Base-by-base conservation (phyloP, 257 asterid genomes). In the Solanum virginianum region DNA sequence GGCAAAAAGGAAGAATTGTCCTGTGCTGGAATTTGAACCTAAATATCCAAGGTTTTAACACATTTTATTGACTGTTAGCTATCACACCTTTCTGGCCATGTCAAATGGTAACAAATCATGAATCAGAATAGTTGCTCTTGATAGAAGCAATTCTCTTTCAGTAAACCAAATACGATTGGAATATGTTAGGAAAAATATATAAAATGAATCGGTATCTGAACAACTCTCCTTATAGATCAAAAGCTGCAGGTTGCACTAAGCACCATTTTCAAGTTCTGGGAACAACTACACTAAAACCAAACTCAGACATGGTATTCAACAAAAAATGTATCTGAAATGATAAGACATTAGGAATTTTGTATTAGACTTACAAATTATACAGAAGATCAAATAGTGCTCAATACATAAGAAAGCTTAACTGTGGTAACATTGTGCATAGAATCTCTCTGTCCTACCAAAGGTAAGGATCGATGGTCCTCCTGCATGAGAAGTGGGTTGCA, bases 401-500 rank as follows among this genome's bases (percentile, higher is more conserved):
- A 51, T 53, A 79, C 49, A 79, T 79, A 26, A 53, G 65, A 53
- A 53, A 79, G 49, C 26, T 53, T 79, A 26, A 79, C 16, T 53
- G 15, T 22, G 18, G 60, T 49, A 14, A 22, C 43, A 75, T 49
- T 75, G 49, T 79, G 83, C 49, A 16, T 79, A 79, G 83, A 79
- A 10, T 26, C 49, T 16, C 29, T 10, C 49, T 29, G 63, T 51
- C 83, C 65, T 53, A 26, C 83, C 83, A 53, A 53, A 10, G 47
- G 49, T 14, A 47, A 74, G 43, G 81, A 49, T 32, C 4, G 36
- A 32, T 51, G 82, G 17, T 26, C 24, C 47, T 53, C 13, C 65
- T 79, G 82, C 83, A 14, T 24, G 82, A 75, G 24, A 32, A 69
- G 85, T 83, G 81, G 85, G 26, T 65, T 36, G 85, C 85, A 83